Percentiles rank a stretch among this genome's conserved stretches.
Conservation (phyloP, 495 filamentous ascomycete species). For the Pseudoneurospora amorphoporcata region DNA sequence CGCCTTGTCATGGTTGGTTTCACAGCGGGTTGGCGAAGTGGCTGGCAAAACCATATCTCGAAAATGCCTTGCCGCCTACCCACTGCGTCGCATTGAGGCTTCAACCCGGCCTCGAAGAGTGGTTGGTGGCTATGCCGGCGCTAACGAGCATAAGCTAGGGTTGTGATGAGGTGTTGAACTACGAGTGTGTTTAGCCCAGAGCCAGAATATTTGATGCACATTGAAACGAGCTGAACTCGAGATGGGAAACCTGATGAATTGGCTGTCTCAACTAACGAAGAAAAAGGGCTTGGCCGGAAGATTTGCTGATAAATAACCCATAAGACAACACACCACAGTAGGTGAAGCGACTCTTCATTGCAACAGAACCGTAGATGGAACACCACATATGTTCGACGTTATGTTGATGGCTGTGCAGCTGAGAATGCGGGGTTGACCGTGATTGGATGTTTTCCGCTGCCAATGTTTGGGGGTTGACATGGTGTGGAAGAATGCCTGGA, state of each 20-base stretch:
- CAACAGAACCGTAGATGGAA: neutral
- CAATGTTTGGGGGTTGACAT: neutral
- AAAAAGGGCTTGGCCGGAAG: neutral
- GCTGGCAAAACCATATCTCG: neutral
- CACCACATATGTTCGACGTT: neutral
- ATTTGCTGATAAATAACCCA: neutral
- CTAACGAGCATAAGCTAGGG: neutral
- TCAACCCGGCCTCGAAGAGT: neutral
- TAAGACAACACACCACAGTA: neutral
- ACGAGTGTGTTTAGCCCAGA: neutral
- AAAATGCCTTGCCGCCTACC: neutral
- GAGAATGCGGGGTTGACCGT: neutral
- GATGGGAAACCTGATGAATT: neutral
- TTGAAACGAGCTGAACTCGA: neutral
- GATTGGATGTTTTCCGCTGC: neutral
- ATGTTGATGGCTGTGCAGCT: neutral
- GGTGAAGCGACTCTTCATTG: neutral
- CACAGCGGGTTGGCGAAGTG: neutral
- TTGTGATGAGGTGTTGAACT: neutral
- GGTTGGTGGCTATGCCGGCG: neutral
- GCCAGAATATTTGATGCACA: neutral
- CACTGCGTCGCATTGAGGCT: neutral
- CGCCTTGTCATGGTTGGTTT: neutral
- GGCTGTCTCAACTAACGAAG: neutral
- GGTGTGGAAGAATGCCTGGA: neutral